Evolutionary conservation across 2,329 filamentous ascomycete genomes (phyloP), one percentile per base, ranked within the genome.

Genomic region (Fusarium agapanthi): DNA sequence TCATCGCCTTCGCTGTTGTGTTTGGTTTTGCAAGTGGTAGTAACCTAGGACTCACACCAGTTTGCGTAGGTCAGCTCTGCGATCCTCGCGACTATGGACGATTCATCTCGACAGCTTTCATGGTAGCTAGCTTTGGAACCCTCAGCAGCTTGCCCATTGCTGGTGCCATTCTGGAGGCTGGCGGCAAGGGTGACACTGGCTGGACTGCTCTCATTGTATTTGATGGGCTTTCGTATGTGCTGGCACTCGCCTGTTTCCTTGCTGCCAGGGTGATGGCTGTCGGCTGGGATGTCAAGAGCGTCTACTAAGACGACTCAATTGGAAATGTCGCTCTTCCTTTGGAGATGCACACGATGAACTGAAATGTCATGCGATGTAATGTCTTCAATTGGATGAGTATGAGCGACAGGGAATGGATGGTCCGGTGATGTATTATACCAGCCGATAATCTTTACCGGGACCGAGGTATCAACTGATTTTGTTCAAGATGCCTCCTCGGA

Each of bases 1-100:
- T 93, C 4, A 86, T 95, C 59, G 86, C 89, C 4, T 97, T 94
- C 75, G 86, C 88, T 0, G 82, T 94, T 5, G 77, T 93, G 3
- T 95, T 97, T 80, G 94, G 94, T 3, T 94, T 97, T 75, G 91
- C 90, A 2, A 93, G 90, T 60, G 94, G 95, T 8, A 91, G 89
- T 71, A 95, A 95, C 74, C 91, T 97, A 71, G 90, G 89, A 2
- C 80, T 97, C 34, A 91, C 91, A 0, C 94, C 94, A 0, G 93
- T 96, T 1, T 95, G 93, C 75, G 87, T 97, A 3, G 92, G 93
- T 3, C 93, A 95, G 81, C 86, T 96, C 20, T 97, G 93, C 79
- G 89, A 91, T 38, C 91, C 92, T 7, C 87, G 91, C 59, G 86
- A 94, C 55, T 96, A 95, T 74, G 93, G 93, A 2, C 85, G 92